A percentile compares a stretch with the other conserved stretches of the same genome.
Conservation (phyloP, 164 flowering plant genomes). For the Vitis riparia region DNA sequence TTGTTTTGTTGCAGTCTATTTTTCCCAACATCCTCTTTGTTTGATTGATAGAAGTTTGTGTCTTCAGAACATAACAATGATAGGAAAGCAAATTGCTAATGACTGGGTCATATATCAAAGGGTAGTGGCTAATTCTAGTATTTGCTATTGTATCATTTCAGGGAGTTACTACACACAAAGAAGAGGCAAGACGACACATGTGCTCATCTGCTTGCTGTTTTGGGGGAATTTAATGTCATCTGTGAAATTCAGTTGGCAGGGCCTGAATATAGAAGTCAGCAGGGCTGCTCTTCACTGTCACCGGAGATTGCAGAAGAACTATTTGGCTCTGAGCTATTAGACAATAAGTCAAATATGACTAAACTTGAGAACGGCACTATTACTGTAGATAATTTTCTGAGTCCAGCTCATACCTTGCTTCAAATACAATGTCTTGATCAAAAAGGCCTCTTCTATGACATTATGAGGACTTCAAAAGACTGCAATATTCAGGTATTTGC, state of each 20-base stretch:
- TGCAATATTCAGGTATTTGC: conserved; percentile 36
- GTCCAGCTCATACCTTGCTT: conserved; percentile 49
- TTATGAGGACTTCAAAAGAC: conserved; percentile 43
- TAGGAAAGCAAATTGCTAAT: neutral
- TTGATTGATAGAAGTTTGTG: too few relatives aligned
- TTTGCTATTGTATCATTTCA: conserved; percentile 7
- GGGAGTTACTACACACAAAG: conserved; percentile 41
- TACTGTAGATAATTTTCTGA: conserved; percentile 40
- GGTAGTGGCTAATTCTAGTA: neutral
- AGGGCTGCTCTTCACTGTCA: conserved; percentile 33
- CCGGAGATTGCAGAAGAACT: conserved; percentile 34
- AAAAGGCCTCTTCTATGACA: conserved; percentile 50
- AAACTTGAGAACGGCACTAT: conserved; percentile 25
- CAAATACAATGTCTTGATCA: conserved; percentile 44
- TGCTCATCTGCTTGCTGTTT: conserved; percentile 22
- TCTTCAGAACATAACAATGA: too few relatives aligned
- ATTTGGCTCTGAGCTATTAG: conserved; percentile 19
- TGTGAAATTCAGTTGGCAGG: conserved; percentile 43
- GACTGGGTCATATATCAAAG: neutral
- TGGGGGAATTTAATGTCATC: conserved; percentile 28
- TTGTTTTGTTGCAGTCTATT: too few relatives aligned
- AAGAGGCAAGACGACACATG: conserved; percentile 30
- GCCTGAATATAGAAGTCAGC: conserved; percentile 35
- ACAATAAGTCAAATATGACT: conserved; percentile 14
- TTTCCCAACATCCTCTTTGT: too few relatives aligned